These are phyloP conservation scores for Mycotypha africana DNA, from an alignment of 371 early-diverging fungal genomes.

Conservation along the genomic window DNA sequence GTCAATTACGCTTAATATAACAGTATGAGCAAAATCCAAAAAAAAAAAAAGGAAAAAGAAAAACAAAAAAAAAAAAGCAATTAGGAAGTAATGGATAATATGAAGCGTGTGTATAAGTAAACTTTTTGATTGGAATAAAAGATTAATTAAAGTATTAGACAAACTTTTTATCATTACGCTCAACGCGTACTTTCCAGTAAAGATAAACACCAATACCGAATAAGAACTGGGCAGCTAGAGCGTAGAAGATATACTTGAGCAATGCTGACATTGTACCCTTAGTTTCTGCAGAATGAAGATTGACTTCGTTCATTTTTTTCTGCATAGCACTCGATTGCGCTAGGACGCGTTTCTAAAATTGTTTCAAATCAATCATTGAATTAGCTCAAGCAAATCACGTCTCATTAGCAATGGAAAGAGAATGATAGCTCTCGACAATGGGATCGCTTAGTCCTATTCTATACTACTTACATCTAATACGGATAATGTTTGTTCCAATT, in stretches of 20 bases:
- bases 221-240: conserved; percentile 28
- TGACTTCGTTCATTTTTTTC: conserved; percentile 26
- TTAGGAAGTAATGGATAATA: conserved; percentile 3
- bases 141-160: too few relatives aligned
- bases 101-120: neutral
- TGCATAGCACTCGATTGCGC: conserved; percentile 22
- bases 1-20: too few relatives aligned
- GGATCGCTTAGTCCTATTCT: too few relatives aligned
- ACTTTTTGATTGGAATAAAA: too few relatives aligned
- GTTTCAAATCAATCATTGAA: neutral
- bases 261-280: conserved; percentile 35
- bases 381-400: too few relatives aligned
- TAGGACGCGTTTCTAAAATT: conserved; percentile 20
- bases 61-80: too few relatives aligned
- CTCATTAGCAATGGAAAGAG: too few relatives aligned
- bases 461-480: conserved; percentile 27
- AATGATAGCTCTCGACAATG: too few relatives aligned
- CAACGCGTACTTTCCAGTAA: conserved; percentile 42
- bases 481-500: conserved; percentile 20
- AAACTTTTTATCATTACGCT: conserved; percentile 42
- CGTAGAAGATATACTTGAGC: conserved; percentile 34
- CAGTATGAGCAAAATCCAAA: too few relatives aligned
- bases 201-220: conserved; percentile 31
- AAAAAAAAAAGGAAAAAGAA: too few relatives aligned
- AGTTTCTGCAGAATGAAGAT: conserved; percentile 32